These are phyloP conservation scores for Mucor ambiguus DNA, from an alignment of 371 early-diverging fungal species.

Conservation along the genomic window DNA sequence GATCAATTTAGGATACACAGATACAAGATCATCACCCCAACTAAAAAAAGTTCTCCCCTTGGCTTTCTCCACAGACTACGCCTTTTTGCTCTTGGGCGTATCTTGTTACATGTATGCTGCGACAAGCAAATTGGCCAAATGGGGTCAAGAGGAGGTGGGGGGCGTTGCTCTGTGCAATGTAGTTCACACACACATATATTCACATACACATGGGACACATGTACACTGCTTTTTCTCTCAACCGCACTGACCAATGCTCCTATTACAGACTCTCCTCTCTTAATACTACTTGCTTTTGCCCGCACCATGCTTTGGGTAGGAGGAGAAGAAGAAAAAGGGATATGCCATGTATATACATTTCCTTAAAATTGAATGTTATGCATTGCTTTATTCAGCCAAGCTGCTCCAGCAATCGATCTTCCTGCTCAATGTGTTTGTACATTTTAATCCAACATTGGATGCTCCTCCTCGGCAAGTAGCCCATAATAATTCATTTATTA, in stretches of 20 bases:
- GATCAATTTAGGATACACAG: conserved; percentile 7
- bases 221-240: not conserved
- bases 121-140: not conserved
- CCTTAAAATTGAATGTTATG: not conserved
- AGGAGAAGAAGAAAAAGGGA: no score
- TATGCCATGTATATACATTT: not conserved
- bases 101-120: not conserved
- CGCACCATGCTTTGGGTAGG: not conserved
- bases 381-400: not conserved
- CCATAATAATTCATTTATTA: not conserved
- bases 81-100: not conserved
- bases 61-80: not conserved
- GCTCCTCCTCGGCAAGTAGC: not conserved
- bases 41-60: not conserved
- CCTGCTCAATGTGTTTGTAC: not conserved
- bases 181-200: not conserved
- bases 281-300: not conserved
- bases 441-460: not conserved
- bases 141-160: not conserved
- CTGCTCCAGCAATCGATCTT: not conserved
- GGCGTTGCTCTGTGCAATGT: not conserved
- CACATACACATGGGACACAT: not conserved
- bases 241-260: conserved; percentile 2
- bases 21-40: conserved; percentile 9
- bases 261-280: not conserved